Percentiles rank a stretch among this genome's conserved stretches.
Evolutionary conservation across 2,329 filamentous ascomycete genomes (phyloP).

Genomic region (Huntiella bhutanensis): DNA sequence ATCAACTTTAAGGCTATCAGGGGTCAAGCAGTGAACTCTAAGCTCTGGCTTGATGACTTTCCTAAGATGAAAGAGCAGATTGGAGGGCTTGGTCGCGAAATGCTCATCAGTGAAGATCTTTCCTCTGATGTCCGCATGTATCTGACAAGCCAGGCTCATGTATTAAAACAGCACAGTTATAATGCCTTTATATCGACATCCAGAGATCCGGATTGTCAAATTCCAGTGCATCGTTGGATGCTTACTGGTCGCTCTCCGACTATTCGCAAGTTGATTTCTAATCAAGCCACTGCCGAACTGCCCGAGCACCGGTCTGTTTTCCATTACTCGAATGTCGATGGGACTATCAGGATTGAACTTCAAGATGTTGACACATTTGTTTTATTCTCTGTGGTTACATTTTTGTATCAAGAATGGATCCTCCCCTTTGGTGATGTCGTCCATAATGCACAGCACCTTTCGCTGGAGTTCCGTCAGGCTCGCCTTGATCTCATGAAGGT

Average conservation of each 20-base stretch:
- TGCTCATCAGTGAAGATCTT: no score
- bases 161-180: conserved; percentile 22
- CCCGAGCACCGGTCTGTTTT: no score
- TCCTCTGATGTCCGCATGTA: conserved; percentile 32
- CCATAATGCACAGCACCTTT: conserved; percentile 40
- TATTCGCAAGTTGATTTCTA: not conserved
- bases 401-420: no score
- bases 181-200: conserved; percentile 34
- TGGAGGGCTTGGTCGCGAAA: no score
- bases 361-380: no score
- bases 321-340: no score
- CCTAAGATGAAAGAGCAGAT: conserved; percentile 13
- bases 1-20: conserved; percentile 31
- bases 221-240: conserved; percentile 73
- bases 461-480: conserved; percentile 59
- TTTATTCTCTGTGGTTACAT: no score
- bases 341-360: no score
- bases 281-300: not conserved
- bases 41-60: conserved; percentile 23
- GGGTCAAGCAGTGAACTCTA: conserved; percentile 21
- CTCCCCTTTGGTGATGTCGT: no score
- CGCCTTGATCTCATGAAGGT: conserved; percentile 74
- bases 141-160: conserved; percentile 21
- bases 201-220: conserved; percentile 43
- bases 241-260: conserved; percentile 45